Conservation (phyloP, 139 green algal genomes). For the Micromonas pusilla region DNA sequence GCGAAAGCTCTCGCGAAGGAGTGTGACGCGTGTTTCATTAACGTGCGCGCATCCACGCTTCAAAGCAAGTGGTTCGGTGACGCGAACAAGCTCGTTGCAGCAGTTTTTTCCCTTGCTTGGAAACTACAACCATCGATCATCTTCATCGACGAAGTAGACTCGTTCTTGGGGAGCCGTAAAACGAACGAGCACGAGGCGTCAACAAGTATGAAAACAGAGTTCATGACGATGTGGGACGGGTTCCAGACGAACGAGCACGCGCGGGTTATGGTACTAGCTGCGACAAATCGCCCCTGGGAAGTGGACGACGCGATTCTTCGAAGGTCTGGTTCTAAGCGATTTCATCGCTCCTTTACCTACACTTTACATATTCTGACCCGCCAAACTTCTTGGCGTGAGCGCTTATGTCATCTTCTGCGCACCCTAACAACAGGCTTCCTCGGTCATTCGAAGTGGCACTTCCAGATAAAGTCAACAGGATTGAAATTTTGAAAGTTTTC, state of each 20-base stretch:
- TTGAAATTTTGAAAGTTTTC: constrained; percentile 54
- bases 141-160: constrained; percentile 93
- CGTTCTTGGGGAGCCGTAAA: constrained; percentile 72
- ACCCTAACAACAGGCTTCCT: constrained; percentile 6
- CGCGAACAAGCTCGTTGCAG: constrained; percentile 76
- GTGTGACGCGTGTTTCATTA: constrained; percentile 85
- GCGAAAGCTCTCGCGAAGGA: constrained; percentile 87
- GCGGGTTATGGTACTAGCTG: constrained; percentile 61
- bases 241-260: constrained; percentile 57
- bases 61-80: constrained; percentile 95
- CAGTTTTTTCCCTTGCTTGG: constrained; percentile 73
- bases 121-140: constrained; percentile 93
- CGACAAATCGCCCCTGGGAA: constrained; percentile 72
- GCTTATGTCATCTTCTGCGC: not conserved
- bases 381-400: not conserved
- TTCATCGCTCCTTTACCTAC: not conserved
- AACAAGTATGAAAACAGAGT: constrained; percentile 85
- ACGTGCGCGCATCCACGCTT: constrained; percentile 70
- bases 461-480: constrained; percentile 49
- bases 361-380: not conserved
- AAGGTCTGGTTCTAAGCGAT: too few species aligned
- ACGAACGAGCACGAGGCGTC: constrained; percentile 81
- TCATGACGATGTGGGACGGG: constrained; percentile 96
- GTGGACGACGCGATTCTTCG: constrained; percentile 68
- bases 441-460: constrained; percentile 52